Evolutionary conservation across 2,329 filamentous ascomycete species (phyloP).

Genomic region (Botrytis cinerea): DNA sequence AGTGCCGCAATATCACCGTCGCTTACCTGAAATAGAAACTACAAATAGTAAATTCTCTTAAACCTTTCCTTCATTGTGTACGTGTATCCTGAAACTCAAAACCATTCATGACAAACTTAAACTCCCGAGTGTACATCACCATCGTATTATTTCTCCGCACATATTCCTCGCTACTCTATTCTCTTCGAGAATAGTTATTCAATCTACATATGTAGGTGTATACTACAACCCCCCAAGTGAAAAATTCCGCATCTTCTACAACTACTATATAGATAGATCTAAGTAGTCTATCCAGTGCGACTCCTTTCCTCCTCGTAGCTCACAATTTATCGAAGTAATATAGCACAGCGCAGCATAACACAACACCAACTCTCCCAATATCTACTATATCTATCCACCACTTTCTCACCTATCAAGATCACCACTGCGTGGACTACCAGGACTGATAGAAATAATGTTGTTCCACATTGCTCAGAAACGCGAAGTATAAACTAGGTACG

Average conservation of each 20-base stretch:
- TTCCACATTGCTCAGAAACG: neutral
- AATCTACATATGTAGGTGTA: neutral
- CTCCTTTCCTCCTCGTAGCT: neutral
- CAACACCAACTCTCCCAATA: neutral
- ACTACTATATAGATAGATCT: no score
- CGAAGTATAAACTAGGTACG: no score
- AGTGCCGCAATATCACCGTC: neutral
- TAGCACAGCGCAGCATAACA: neutral
- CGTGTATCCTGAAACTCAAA: neutral
- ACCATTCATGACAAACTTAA: neutral
- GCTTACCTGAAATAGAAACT: neutral
- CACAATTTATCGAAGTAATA: neutral
- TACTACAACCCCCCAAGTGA: neutral
- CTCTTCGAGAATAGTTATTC: rapidly evolving
- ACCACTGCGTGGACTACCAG: neutral
- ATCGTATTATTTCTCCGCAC: neutral
- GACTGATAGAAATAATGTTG: neutral
- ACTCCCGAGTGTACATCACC: no score
- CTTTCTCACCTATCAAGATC: neutral
- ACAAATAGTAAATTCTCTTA: neutral
- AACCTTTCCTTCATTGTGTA: neutral
- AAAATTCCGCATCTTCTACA: neutral
- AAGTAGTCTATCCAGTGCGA: no score
- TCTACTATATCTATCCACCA: neutral
- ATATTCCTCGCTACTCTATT: neutral